Percentiles rank a stretch among this genome's conserved stretches.
Evolutionary conservation across 306 rosid species (phyloP).

Genomic region (Oxytropis ochrocephala): DNA sequence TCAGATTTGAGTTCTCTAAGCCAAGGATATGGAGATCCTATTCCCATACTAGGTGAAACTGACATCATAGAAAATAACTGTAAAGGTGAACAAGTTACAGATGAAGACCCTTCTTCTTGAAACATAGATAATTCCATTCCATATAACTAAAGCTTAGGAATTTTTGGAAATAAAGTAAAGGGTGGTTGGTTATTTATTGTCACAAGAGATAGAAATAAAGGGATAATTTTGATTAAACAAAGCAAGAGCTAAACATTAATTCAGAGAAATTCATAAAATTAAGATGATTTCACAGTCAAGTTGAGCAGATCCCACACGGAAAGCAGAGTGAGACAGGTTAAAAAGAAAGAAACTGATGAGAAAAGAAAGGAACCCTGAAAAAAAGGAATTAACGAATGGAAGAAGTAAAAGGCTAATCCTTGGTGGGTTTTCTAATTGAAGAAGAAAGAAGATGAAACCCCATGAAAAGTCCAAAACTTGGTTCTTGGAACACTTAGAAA

Average conservation of each 20-base stretch:
- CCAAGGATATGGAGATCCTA: constrained; percentile 75
- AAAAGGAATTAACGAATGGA: not conserved
- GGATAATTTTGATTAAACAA: not conserved
- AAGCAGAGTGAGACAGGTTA: constrained; percentile 8
- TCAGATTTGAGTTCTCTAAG: constrained; percentile 74
- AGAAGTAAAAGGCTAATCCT: constrained; percentile 24
- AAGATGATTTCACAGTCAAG: constrained; percentile 21
- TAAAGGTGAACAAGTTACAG: constrained; percentile 77
- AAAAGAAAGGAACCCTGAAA: constrained; percentile 23
- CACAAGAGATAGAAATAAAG: not conserved
- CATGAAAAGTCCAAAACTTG: constrained; percentile 29
- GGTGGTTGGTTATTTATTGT: not conserved
- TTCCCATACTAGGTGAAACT: constrained; percentile 48
- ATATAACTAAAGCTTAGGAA: constrained; percentile 15
- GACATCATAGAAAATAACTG: constrained; percentile 76
- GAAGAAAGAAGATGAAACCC: constrained; percentile 31
- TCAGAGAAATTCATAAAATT: constrained; percentile 8
- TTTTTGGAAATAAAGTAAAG: not conserved
- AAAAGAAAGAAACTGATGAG: not conserved
- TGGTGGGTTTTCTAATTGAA: constrained; percentile 46
- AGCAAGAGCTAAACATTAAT: not conserved
- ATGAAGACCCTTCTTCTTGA: constrained; percentile 85
- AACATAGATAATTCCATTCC: constrained; percentile 47
- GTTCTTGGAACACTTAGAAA: constrained; percentile 1
- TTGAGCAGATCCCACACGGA: constrained; percentile 27